These are phyloP conservation scores for Taphrina deformans DNA, from an alignment of 1,139 yeast species.

Conservation along the genomic window DNA sequence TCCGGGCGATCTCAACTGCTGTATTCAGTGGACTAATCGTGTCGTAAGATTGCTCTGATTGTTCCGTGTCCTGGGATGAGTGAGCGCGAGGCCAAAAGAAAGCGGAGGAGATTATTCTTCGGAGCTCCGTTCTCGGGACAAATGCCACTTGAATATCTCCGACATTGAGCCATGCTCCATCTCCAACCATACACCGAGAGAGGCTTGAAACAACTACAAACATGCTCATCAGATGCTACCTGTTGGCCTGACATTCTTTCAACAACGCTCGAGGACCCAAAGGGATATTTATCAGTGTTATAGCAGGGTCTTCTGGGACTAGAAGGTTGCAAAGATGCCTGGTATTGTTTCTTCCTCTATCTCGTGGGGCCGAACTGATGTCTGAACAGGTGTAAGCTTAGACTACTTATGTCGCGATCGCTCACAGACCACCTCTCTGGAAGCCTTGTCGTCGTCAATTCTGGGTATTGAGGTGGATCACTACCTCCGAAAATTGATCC, in stretches of 20 bases:
- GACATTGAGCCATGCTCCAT: background rate
- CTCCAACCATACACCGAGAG: background rate
- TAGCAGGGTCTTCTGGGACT: no score
- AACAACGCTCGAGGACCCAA: no score
- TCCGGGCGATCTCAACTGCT: no score
- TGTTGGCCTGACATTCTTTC: background rate
- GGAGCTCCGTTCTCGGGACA: background rate
- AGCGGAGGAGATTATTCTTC: background rate
- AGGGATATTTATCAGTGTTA: no score
- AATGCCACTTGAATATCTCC: background rate
- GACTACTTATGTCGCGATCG: slow-evolving; percentile 18
- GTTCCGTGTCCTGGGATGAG: no score
- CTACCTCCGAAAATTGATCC: slow-evolving; percentile 60
- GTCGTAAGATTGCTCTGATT: no score
- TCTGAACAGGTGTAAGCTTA: slow-evolving; percentile 9
- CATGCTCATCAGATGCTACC: background rate
- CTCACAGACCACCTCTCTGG: slow-evolving; percentile 17
- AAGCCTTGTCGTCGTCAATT: slow-evolving; percentile 10
- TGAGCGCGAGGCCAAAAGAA: background rate
- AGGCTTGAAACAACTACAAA: background rate
- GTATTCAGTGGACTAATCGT: no score
- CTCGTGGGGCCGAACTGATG: slow-evolving; percentile 12
- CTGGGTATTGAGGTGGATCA: slow-evolving; percentile 85
- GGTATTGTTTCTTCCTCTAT: background rate
- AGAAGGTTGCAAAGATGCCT: background rate